Evolutionary conservation across 306 rosid genomes (phyloP).

Genomic region (Quercus variabilis): DNA sequence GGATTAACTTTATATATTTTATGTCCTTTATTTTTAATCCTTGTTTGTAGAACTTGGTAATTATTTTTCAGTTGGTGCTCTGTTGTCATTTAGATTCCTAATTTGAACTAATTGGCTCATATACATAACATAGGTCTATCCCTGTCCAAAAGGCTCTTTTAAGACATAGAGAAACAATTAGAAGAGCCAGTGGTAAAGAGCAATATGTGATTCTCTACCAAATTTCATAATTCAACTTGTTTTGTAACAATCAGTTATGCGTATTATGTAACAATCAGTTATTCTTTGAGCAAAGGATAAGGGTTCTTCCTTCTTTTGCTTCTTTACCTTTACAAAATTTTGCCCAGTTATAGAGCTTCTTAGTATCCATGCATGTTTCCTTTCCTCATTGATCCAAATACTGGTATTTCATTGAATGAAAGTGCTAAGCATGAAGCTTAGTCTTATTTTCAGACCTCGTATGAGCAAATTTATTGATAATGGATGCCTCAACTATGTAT

Average conservation of each 20-base stretch:
- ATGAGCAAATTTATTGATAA: not conserved
- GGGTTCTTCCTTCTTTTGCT: not conserved
- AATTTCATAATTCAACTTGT: constrained; percentile 7
- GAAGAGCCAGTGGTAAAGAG: constrained; percentile 73
- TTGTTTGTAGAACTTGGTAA: constrained; percentile 6
- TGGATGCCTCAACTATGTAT: not conserved
- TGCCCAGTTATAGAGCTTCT: not conserved
- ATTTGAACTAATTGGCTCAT: constrained; percentile 20
- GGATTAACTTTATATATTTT: not conserved
- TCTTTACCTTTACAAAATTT: constrained; percentile 3
- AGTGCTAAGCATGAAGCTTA: constrained; percentile 53
- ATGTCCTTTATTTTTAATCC: not conserved
- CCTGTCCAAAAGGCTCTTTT: constrained; percentile 87
- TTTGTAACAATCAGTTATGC: not conserved
- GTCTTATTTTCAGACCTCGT: not conserved
- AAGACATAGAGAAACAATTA: constrained; percentile 76
- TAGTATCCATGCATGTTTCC: constrained; percentile 66
- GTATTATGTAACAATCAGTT: not conserved
- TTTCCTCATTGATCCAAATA: constrained; percentile 68
- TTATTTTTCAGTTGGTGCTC: constrained; percentile 8
- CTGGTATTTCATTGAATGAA: constrained; percentile 67
- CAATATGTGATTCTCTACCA: constrained; percentile 49
- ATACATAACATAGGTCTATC: constrained; percentile 60
- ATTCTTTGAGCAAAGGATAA: not conserved
- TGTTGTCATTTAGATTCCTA: constrained; percentile 12